Conservation (phyloP, 2,329 filamentous ascomycete species). For the Acephala macrosclerotiorum region DNA sequence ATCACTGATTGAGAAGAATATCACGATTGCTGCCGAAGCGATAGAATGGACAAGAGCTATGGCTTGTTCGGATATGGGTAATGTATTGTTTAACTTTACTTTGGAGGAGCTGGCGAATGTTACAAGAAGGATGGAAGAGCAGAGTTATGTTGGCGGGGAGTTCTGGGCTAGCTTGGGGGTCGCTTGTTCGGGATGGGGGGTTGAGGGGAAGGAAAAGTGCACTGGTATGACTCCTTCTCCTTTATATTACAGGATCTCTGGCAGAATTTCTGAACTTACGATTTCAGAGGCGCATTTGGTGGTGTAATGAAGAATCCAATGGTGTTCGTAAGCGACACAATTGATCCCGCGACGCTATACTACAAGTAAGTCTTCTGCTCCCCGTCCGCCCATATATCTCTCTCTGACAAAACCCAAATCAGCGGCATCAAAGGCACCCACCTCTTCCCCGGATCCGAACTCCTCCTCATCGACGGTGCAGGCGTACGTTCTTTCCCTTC, state of each 20-base stretch:
- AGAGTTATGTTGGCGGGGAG: not conserved
- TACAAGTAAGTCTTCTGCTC: slow-evolving; percentile 20
- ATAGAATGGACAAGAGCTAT: not conserved
- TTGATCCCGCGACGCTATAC: slow-evolving; percentile 43
- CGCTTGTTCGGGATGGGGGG: not conserved
- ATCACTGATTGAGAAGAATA: not conserved
- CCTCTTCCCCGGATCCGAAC: slow-evolving; percentile 51
- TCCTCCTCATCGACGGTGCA: slow-evolving; percentile 58
- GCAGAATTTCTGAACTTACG: not conserved
- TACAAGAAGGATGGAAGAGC: not conserved
- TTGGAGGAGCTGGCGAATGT: not conserved
- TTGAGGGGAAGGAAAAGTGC: slow-evolving; percentile 19
- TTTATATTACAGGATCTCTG: not conserved
- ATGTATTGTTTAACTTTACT: not conserved
- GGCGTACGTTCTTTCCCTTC: slow-evolving; percentile 54
- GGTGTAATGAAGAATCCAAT: slow-evolving; percentile 43
- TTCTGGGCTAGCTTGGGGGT: not conserved
- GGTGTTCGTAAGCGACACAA: slow-evolving; percentile 43
- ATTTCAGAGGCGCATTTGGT: slow-evolving; percentile 37
- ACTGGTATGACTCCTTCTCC: slow-evolving; percentile 26
- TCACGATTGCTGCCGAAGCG: not conserved
- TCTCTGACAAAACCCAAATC: not conserved
- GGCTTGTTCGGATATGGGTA: not conserved
- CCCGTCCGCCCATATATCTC: no score
- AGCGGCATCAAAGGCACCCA: slow-evolving; percentile 39